Evolutionary conservation across 352 stramenopile genomes (phyloP).

Genomic region (Globisporangium cystogenes): DNA sequence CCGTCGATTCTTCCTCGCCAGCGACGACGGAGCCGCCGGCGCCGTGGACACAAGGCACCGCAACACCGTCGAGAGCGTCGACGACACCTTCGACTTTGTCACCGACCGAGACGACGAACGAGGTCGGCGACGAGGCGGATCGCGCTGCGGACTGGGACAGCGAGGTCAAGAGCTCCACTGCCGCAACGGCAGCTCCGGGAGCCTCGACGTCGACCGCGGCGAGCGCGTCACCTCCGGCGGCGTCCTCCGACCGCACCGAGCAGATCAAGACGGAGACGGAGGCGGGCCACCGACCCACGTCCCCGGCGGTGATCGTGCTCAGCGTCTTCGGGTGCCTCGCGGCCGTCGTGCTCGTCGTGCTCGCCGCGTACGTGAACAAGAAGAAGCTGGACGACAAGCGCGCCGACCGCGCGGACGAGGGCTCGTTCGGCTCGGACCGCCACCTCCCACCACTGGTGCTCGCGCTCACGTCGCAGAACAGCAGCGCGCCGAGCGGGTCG

Average conservation of each 20-base stretch:
- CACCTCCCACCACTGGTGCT: not conserved
- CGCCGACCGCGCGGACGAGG: constrained; percentile 9
- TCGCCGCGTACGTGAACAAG: constrained; percentile 17
- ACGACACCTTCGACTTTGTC: not conserved
- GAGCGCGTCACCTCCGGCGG: constrained; percentile 4
- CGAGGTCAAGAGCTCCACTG: not conserved
- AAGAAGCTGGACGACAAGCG: constrained; percentile 22
- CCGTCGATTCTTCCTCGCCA: no score
- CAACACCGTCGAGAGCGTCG: not conserved
- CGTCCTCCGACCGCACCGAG: constrained; percentile 8
- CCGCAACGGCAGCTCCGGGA: not conserved
- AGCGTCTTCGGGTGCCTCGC: constrained; percentile 16
- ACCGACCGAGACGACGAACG: not conserved
- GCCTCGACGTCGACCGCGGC: not conserved
- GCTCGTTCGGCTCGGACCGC: constrained; percentile 17
- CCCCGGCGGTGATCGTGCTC: constrained; percentile 21
- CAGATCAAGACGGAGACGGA: constrained; percentile 9
- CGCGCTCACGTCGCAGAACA: constrained; percentile 1
- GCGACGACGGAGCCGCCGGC: not conserved
- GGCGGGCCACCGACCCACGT: constrained; percentile 16
- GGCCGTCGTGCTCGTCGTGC: constrained; percentile 14
- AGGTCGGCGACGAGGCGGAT: not conserved
- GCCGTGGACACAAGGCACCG: not conserved
- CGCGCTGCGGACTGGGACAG: not conserved
- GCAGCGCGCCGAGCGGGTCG: constrained; percentile 10